These are phyloP conservation scores for Backusella parvicylindrica DNA, from an alignment of 192 early-diverging fungal genomes.

Conservation along the genomic window DNA sequence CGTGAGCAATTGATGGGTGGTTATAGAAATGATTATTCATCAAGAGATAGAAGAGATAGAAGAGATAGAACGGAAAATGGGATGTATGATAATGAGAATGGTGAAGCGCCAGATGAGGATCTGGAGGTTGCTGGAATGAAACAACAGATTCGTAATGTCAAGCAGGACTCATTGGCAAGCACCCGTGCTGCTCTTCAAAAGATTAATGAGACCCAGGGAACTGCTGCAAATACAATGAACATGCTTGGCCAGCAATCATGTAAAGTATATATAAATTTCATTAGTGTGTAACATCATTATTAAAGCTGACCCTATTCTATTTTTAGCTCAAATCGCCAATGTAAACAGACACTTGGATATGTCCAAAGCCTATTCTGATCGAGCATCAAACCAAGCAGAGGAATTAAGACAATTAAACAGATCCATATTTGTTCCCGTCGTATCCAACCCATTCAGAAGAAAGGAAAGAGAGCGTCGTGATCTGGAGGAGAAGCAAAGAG, in stretches of 20 bases:
- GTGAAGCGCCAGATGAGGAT: constrained; percentile 53
- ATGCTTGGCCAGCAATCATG: constrained; percentile 64
- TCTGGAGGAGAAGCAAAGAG: constrained; percentile 43
- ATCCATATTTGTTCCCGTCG: constrained; percentile 69
- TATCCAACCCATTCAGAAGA: constrained; percentile 67
- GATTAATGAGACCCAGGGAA: constrained; percentile 58
- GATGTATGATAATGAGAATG: not conserved
- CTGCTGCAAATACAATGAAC: constrained; percentile 56
- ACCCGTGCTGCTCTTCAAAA: constrained; percentile 62
- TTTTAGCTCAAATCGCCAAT: constrained; percentile 38
- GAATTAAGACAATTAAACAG: constrained; percentile 66
- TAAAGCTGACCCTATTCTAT: constrained; percentile 3
- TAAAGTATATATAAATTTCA: constrained; percentile 22
- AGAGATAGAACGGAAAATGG: not conserved
- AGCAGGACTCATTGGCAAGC: constrained; percentile 64
- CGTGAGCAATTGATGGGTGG: constrained; percentile 3
- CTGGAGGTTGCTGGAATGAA: constrained; percentile 60
- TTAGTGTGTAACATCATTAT: constrained; percentile 2
- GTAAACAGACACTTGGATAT: constrained; percentile 67
- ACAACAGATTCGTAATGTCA: constrained; percentile 56
- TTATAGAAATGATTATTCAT: constrained; percentile 1
- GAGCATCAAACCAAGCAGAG: constrained; percentile 46
- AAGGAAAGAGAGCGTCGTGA: constrained; percentile 57
- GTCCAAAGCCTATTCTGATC: constrained; percentile 55
- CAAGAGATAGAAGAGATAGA: not conserved